Evolutionary conservation across 108 stramenopile genomes (phyloP), one percentile per base, ranked within the genome.

Genomic region (Cyclotella sp.): DNA sequence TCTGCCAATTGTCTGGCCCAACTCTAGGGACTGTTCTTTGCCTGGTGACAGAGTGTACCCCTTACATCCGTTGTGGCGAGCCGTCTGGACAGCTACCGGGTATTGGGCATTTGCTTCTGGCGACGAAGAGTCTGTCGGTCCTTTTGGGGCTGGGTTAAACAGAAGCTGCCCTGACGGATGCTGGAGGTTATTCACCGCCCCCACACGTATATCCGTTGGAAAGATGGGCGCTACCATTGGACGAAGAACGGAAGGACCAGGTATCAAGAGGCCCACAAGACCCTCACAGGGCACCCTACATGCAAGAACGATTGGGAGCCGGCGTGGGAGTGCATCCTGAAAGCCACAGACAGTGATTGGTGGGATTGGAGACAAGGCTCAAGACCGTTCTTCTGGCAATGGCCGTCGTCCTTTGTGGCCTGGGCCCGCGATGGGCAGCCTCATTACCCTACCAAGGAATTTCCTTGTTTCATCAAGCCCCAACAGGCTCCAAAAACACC

Each of bases 291-390:
- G 9, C 27, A 28, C 28, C 27, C 27, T 16, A 7, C 13, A 3
- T 16, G 27, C 9, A 29, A 8, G 9, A 59, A 29, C 9, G 58
- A 59, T 29, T 59, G 58, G 58, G 58, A 59, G 27, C 58, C 58
- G 9, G 58, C 58, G 9, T 30, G 47, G 18, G 82, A 80, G 49
- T 75, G 67, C 16, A 63, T 87, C 9, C 0, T 10, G 9, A 74
- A 73, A 0, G 42, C 39, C 0, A 22, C 44, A 0, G 49, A 64
- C 3, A 57, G 69, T 15, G 22, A 61, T 3, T 86, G 81, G 81
- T 86, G 76, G 71, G 75, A 79, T 1, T 86, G 85, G 85, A 24
- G 59, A 29, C 78, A 44, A 12, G 86, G 86, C 15, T 82, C 73
- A 41, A 9, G 49, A 2, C 71, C 52, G 18, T 60, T 87, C 44